Evolutionary conservation across 1,284 basidiomycete species (phyloP), one percentile per base, ranked within the genome.

Genomic region (Trichosporon ovoides): DNA sequence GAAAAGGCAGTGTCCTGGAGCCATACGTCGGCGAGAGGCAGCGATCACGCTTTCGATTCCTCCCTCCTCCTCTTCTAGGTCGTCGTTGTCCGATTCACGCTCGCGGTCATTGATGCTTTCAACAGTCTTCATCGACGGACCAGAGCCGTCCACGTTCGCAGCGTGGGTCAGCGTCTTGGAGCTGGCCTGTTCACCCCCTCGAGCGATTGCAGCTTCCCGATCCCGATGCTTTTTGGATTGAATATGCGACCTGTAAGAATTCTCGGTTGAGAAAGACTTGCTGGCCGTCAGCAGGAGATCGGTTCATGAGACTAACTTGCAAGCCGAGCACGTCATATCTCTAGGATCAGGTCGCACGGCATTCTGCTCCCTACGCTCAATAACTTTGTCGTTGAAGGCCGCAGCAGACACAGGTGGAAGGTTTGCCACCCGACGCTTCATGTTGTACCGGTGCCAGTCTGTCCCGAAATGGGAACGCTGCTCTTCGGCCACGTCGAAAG

Each of bases 391-490:
- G 69, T 93, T 88, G 80, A 98, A 99, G 0, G 87, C 72, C 7
- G 82, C 77, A 0, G 83, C 83, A 59, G 85, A 86, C 68, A 99
- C 86, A 3, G 96, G 94, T 4, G 91, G 88, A 2, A 99, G 82
- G 13, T 84, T 86, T 7, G 96, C 94, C 18, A 98, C 91, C 38
- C 93, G 86, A 64, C 96, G 87, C 80, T 97, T 97, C 87, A 97
- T 93, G 76, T 99, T 99, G 80, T 98, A 99, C 54, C 94, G 83
- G 78, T 98, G 96, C 75, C 91, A 87, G 77, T 99, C 96, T 35
- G 91, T 91, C 66, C 86, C 85, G 77, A 96, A 98, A 75, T 99
- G 96, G 0, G 81, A 80, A 62, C 96, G 83, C 79, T 98, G 96
- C 55, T 92, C 89, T 53, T 88, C 86, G 11, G 92, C 85, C 20